Percentiles rank a stretch among this genome's conserved stretches.
phyloP scores from a whole-genome alignment of 306 rosid species.

The Alnus rubra region DNA sequence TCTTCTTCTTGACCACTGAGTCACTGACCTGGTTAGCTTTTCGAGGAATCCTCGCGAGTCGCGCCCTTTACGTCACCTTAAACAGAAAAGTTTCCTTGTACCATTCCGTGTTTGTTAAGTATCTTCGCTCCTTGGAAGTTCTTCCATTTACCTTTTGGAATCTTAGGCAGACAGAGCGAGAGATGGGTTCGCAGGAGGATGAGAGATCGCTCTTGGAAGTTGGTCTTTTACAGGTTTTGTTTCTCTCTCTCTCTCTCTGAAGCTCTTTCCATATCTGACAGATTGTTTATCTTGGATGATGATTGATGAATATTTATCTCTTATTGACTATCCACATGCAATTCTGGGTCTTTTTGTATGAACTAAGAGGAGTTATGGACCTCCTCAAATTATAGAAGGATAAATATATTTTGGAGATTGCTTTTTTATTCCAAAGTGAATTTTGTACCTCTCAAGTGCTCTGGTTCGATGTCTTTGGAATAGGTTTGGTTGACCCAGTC shows the following conservation, averaged over 20 bases:
- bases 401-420: neutral
- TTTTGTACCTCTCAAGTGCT: neutral
- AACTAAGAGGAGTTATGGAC: neutral
- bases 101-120: neutral
- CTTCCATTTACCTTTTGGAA: neutral
- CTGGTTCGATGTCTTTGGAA: neutral
- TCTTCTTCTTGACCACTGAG: no score
- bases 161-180: neutral
- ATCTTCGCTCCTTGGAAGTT: neutral
- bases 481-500: neutral
- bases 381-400: neutral
- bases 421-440: neutral
- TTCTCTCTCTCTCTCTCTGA: neutral
- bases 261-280: neutral
- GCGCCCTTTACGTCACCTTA: neutral
- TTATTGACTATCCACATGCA: neutral
- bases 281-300: neutral
- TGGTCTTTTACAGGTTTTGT: conserved; percentile 46
- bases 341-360: neutral
- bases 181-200: conserved; percentile 50
- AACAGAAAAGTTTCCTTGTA: neutral
- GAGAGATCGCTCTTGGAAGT: conserved; percentile 48
- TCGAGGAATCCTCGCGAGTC: neutral
- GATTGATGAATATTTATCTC: neutral
- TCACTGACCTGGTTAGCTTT: no score